Evolutionary conservation across 257 asterid species (phyloP).

Genomic region (Penstemon barbatus): DNA sequence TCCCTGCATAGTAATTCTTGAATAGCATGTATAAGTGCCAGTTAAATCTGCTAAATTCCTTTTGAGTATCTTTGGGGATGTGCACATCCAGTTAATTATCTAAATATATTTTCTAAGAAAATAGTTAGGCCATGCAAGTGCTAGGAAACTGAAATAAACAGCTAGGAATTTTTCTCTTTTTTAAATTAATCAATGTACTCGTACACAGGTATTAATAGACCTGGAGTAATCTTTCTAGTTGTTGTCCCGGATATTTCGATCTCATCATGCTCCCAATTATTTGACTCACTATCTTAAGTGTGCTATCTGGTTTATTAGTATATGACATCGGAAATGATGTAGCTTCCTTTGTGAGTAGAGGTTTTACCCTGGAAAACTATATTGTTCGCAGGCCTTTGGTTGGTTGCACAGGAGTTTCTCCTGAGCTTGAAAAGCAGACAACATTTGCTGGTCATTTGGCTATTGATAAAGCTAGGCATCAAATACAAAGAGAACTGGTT

Average conservation of each 20-base stretch:
- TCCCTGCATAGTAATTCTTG: conserved; percentile 14
- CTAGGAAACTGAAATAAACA: too few species aligned
- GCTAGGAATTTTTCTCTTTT: too few species aligned
- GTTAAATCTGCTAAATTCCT: conserved; percentile 15
- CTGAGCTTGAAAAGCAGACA: conserved; percentile 39
- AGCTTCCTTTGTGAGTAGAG: conserved; percentile 1
- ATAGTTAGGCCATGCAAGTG: too few species aligned
- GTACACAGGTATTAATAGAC: too few species aligned
- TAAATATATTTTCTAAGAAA: background rate
- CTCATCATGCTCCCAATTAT: background rate
- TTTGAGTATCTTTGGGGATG: background rate
- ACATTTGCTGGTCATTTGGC: conserved; percentile 64
- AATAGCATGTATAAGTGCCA: conserved; percentile 10
- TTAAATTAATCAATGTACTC: too few species aligned
- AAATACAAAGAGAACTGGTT: conserved; percentile 57
- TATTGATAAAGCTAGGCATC: conserved; percentile 54
- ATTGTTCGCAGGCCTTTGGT: conserved; percentile 66
- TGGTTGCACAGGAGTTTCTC: conserved; percentile 44
- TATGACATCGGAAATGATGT: conserved; percentile 3
- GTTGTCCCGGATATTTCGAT: background rate
- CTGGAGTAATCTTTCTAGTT: background rate
- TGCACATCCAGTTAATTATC: background rate
- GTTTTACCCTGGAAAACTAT: conserved; percentile 16
- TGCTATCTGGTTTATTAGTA: background rate
- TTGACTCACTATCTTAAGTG: background rate